Evolutionary conservation across 371 early-diverging fungal species (phyloP).

Genomic region (Mucor irregularis): DNA sequence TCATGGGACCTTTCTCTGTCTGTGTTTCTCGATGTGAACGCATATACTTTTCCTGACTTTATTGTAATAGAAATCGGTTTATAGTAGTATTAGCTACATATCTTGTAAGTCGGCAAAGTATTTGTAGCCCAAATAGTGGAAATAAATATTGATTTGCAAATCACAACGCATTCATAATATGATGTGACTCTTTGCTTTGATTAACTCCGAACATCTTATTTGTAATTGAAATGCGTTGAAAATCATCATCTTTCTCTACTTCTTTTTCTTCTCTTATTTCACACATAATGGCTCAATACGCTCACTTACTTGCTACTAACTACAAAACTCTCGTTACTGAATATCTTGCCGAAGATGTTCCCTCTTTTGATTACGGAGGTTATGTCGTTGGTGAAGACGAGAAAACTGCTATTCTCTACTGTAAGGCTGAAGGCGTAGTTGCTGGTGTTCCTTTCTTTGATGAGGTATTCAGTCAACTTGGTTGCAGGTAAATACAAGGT

Average conservation of each 20-base stretch:
- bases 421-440: slow-evolving; percentile 90
- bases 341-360: slow-evolving; percentile 94
- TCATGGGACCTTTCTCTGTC: slow-evolving; percentile 4
- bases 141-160: no score
- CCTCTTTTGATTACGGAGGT: slow-evolving; percentile 97
- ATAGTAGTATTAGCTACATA: no score
- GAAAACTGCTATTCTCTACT: slow-evolving; percentile 82
- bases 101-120: no score
- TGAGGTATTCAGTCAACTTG: slow-evolving; percentile 89
- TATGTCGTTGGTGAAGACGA: slow-evolving; percentile 91
- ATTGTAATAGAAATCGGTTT: no score
- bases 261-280: background rate
- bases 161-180: background rate
- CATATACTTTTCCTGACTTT: no score
- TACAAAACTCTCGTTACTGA: slow-evolving; percentile 67
- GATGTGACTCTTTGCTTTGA: background rate
- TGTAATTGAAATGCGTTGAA: no score
- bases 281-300: slow-evolving; percentile 31
- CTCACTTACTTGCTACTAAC: slow-evolving; percentile 75
- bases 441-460: slow-evolving; percentile 96
- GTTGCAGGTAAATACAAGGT: slow-evolving; percentile 71
- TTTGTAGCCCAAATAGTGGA: no score
- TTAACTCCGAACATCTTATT: no score
- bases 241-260: background rate
- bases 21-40: background rate